Evolutionary conservation across 306 rosid species (phyloP), one percentile per base, ranked within the genome.

Genomic region (Parietaria judaica): DNA sequence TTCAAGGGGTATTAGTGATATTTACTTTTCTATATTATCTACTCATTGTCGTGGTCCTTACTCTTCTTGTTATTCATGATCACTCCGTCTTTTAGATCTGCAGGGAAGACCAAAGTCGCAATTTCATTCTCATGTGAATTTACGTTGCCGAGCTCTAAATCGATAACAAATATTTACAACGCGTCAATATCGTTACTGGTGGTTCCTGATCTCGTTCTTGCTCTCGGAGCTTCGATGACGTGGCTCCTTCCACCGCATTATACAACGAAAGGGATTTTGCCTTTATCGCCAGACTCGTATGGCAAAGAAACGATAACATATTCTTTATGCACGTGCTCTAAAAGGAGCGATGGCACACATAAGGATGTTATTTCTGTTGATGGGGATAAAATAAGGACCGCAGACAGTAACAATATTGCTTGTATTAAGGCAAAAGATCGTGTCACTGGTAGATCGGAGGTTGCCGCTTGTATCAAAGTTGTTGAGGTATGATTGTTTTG

Each of bases 191-290:
- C 90, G 60, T 63, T 91, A 60, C 61, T 68, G 46, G 98, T 91
- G 72, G 77, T 88, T 66, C 89, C 96, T 59, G 90, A 82, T 81
- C 95, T 77, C 56, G 95, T 96, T 34, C 67, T 91, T 72, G 87
- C 96, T 71, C 81, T 85, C 57, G 98, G 98, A 76, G 74, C 79
- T 71, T 95, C 98, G 23, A 70, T 84, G 56, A 91, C 98, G 66
- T 91, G 96, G 98, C 69, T 88, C 72, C 95, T 91, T 74, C 98
- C 98, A 70, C 96, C 98, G 58, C 80, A 82, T 65, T 91, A 91
- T 68, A 83, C 89, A 61, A 75, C 91, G 48, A 73, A 73, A 44
- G 76, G 78, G 66, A 71, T 80, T 61, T 79, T 91, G 79, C 96
- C 92, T 67, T 75, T 74, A 57, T 72, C 80, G 48, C 71, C 81